Evolutionary conservation across 2,329 filamentous ascomycete species (phyloP), one percentile per base, ranked within the genome.

Genomic region (Arachnomyces sp.): DNA sequence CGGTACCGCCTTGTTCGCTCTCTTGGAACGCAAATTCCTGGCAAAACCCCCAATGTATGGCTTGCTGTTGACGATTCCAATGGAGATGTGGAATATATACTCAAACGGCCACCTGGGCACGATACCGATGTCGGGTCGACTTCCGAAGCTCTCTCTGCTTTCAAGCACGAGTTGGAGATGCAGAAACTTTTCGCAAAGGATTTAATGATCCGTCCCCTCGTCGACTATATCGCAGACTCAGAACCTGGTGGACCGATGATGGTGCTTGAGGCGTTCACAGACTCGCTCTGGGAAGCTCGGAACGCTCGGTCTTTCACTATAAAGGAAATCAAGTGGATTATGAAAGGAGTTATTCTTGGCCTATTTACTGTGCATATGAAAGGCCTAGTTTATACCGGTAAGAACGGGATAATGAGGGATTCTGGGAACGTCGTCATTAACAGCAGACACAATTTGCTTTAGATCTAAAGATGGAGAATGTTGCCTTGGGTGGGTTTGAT

Each of bases 381-480:
- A 37, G 40, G 34, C 13, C 15, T 48, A 17, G 41, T 49, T 25
- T 48, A 42, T 43, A 41, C 41, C 29, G 43, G 43, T 46, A 34
- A 42, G 39, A 5, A 20, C 31, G 14, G 32, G 25, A 5, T 36
- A 25, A 18, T 36, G 18, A 34, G 34, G 13, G 13, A 14, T 28
- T 34, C 20, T 25, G 20, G 20, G 9, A 25, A 25, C 5, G 9
- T 5, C 5, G 9, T 9, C 9, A 25, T 17, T 7, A 38, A 12
- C 7, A 9, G 5, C 9, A 25, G 9, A 9, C 5, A 25, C 9
- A 9, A 25, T 14, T 32, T n/a, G 14, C 25, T 34, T 38, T 17
- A 48, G 45, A 48, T 42, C 17, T 48, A 28, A 50, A 47, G 16
- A 50, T 48, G 48, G 48, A 48, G 35, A 50, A 50, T 41, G 31